Evolutionary conservation across 2,329 filamentous ascomycete genomes (phyloP).

Genomic region (Fusarium temperatum): DNA sequence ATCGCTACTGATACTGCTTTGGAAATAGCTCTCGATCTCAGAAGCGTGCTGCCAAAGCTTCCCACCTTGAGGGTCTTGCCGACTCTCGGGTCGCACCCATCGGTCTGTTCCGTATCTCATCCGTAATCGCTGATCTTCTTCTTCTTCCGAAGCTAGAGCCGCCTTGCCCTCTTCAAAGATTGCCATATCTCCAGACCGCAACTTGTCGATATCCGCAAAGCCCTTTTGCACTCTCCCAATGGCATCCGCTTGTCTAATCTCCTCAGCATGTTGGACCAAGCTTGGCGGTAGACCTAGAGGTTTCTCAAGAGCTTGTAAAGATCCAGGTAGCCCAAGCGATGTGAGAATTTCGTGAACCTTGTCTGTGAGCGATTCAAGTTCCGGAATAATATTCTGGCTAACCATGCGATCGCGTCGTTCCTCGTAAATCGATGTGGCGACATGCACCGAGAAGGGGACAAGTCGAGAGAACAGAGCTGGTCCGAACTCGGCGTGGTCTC

Average conservation of each 20-base stretch:
- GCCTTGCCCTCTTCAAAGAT: slow-evolving; percentile 86
- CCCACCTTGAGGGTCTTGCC: slow-evolving; percentile 69
- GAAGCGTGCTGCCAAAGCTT: slow-evolving; percentile 79
- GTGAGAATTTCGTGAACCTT: slow-evolving; percentile 81
- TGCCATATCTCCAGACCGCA: slow-evolving; percentile 81
- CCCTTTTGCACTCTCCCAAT: slow-evolving; percentile 79
- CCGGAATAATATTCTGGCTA: slow-evolving; percentile 85
- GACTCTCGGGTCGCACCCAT: slow-evolving; percentile 78
- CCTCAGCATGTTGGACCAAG: slow-evolving; percentile 89
- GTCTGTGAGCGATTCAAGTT: slow-evolving; percentile 83
- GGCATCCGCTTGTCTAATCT: slow-evolving; percentile 90
- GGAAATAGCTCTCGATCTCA: slow-evolving; percentile 90
- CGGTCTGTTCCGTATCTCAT: slow-evolving; percentile 85
- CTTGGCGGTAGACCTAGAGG: slow-evolving; percentile 88
- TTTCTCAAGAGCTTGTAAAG: slow-evolving; percentile 93
- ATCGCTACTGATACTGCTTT: slow-evolving; percentile 66
- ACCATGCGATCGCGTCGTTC: slow-evolving; percentile 90
- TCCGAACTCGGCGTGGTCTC: slow-evolving; percentile 82
- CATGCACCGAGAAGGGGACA: slow-evolving; percentile 94
- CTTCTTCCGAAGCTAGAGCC: slow-evolving; percentile 79
- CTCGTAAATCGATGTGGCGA: slow-evolving; percentile 94
- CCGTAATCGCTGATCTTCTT: slow-evolving; percentile 81
- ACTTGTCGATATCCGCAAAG: slow-evolving; percentile 87
- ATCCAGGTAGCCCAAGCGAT: slow-evolving; percentile 88
- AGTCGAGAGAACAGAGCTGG: slow-evolving; percentile 88